Conservation (phyloP, 2,329 filamentous ascomycete genomes). For the Sporothrix inflata region DNA sequence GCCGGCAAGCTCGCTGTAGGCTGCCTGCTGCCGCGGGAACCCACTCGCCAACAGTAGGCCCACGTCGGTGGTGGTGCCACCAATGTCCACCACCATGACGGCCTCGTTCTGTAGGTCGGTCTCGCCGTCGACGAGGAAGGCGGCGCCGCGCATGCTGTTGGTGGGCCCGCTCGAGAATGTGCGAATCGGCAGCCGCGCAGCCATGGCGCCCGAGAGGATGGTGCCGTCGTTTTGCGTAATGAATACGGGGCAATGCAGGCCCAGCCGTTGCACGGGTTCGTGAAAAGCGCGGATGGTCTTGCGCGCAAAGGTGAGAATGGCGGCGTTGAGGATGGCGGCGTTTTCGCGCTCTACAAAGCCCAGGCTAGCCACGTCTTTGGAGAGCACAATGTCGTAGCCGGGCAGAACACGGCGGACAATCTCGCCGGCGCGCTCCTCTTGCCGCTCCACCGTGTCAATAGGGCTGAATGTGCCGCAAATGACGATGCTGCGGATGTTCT, state of each 20-base stretch:
- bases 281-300: conserved; percentile 61
- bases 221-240: conserved; percentile 68
- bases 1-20: conserved; percentile 64
- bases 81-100: conserved; percentile 67
- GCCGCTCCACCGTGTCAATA: conserved; percentile 52
- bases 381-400: conserved; percentile 52
- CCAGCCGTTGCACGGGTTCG: conserved; percentile 53
- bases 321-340: conserved; percentile 65
- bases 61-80: conserved; percentile 68
- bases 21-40: conserved; percentile 65
- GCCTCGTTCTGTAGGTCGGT: conserved; percentile 39
- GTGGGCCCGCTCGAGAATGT: conserved; percentile 67
- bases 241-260: conserved; percentile 58
- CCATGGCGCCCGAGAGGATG: conserved; percentile 56
- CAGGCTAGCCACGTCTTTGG: conserved; percentile 56
- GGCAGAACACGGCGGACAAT: conserved; percentile 48
- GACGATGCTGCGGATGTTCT: conserved; percentile 53
- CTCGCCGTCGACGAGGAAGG: conserved; percentile 54
- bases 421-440: conserved; percentile 53
- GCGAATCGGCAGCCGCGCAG: conserved; percentile 60
- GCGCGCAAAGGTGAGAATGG: conserved; percentile 61
- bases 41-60: conserved; percentile 63
- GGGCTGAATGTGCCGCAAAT: conserved; percentile 57
- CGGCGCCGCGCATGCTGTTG: conserved; percentile 66
- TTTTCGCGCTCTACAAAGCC: conserved; percentile 66